Conservation (phyloP, 2,329 filamentous ascomycete species). For the Sporothrix globosa region DNA sequence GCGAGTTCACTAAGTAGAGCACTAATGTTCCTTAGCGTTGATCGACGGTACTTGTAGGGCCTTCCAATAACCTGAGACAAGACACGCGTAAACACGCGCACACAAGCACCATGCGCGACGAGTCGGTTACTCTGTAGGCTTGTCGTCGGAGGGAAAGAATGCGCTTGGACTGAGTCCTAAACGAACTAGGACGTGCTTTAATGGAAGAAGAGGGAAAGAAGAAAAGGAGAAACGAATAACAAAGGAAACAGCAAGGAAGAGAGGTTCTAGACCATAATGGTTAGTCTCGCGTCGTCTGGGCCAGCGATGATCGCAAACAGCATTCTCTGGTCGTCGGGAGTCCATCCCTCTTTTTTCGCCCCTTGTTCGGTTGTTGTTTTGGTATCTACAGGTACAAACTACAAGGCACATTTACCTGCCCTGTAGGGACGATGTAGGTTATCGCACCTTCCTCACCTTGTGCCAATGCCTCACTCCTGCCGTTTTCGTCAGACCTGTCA, state of each 20-base stretch:
- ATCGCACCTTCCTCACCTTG: conserved; percentile 13
- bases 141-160: background rate
- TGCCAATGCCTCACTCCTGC: background rate
- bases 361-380: background rate
- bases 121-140: background rate
- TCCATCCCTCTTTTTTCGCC: background rate
- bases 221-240: background rate
- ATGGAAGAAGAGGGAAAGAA: background rate
- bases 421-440: background rate
- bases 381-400: background rate
- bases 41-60: conserved; percentile 24
- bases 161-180: conserved; percentile 9
- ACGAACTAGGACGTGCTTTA: background rate
- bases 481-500: background rate
- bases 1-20: conserved; percentile 12
- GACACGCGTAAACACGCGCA: background rate
- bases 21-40: conserved; percentile 24
- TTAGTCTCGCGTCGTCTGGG: background rate
- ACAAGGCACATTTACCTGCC: background rate
- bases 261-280: background rate
- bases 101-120: background rate
- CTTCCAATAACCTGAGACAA: conserved; percentile 18
- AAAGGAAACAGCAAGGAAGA: no score
- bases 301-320: background rate
- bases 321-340: background rate